Evolutionary conservation across 2,329 filamentous ascomycete species (phyloP), one percentile per base, ranked within the genome.

Genomic region (Fusarium nelsonii): DNA sequence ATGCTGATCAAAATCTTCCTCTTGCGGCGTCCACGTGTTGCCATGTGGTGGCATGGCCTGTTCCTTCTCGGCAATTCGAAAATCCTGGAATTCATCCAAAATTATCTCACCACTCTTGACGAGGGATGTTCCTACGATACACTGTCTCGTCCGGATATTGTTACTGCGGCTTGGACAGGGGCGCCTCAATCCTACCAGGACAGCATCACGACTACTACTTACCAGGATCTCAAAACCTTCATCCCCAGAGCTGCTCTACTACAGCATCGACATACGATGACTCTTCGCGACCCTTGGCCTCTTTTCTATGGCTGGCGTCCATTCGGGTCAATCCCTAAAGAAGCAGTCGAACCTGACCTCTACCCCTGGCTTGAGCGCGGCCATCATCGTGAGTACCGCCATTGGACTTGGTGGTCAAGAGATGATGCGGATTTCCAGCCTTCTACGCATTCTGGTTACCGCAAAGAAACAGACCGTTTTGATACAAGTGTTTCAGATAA

Each of bases 31-130:
- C 74, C 74, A 32, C 68, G 74, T 10, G 70, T 74, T 37, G 73
- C 68, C 3, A 63, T 76, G 28, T 76, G 73, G 74, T 76, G 74
- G 74, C 64, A 75, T 30, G 74, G 73, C 14, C 66, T 76, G 5
- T 75, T 75, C 50, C 67, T 73, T 34, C 70, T 76, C 6, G 73
- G 72, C 0, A 65, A 69, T 41, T 8, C 64, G 11, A 65, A 56
- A 7, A 51, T 73, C 11, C 20, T 76, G 4, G 69, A 75, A 9
- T 62, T 66, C 34, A 75, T 75, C 16, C 52, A 40, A 20, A 68
- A 46, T 50, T 76, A 75, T 49, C 70, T 76, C 20, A 67, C 67
- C 14, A 73, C 67, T 34, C 65, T 73, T 14, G 71, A 76, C 30
- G 74, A 76, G 48, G 71, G 71, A n/a, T 73, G 72, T 40, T 65